Base-by-base conservation (phyloP, 768 basidiomycete genomes). In the Kwoniella sp. region DNA sequence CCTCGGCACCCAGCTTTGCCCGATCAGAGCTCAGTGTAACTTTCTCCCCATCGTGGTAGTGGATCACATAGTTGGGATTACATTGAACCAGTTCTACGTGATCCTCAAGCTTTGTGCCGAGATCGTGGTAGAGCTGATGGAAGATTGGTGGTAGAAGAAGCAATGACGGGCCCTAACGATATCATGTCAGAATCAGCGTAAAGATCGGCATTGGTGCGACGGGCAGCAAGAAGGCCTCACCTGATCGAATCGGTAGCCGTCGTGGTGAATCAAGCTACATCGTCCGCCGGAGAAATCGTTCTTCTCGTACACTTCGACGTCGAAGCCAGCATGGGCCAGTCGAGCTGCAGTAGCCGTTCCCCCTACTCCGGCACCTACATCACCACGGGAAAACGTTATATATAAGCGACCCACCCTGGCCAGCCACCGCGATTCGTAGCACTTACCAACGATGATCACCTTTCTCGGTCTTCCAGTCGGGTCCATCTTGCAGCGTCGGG, bases 251-350 rank as follows among this genome's bases (percentile, higher is more conserved):
- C 83, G 75, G 61, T 82, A 79, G 15, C 79, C 80, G n/a, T 81
- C 74, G 57, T 81, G 72, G 56, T 81, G 76, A 53, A 83, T 78
- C 55, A 83, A 55, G 60, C 78, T 80, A 70, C 83, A 83, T 61
- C 82, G 74, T n/a, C 83, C 83, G 12, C 83, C 83, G 15, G 80
- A 76, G 61, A 79, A 81, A 34, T 75, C 79, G 61, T 83, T 83
- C 82, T 82, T 82, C 74, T 82, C 82, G 63, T 81, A 78, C 8
- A 82, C 72, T 8, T 78, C 80, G 0, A 83, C 82, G 13, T 82
- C 72, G 63, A 82, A 77, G 1, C 83, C 82, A 2, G 81, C 81
- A 62, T 81, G 76, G 8, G 82, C 77, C 11, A 83, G 77, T 15
- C 83, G 72, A 15, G 83, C 83, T 0, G 83, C 83, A 2, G 79